Evolutionary conservation across 768 basidiomycete species (phyloP).

Genomic region (Tremella fuciformis): DNA sequence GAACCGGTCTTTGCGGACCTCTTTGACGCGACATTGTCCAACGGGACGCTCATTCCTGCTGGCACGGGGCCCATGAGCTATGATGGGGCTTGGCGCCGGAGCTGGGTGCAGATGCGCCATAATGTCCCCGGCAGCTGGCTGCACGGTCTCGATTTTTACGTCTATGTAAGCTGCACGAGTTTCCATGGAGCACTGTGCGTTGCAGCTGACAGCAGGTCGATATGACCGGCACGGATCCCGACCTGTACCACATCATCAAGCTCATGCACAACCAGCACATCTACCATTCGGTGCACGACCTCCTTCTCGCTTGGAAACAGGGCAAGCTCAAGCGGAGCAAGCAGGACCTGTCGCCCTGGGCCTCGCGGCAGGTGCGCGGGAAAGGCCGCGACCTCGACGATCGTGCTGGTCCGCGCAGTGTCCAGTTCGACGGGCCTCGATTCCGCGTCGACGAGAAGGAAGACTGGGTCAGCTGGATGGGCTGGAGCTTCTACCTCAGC

Average conservation of each 20-base stretch:
- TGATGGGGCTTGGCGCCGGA: constrained; percentile 61
- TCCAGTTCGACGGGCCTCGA: constrained; percentile 61
- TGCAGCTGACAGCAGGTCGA: constrained; percentile 55
- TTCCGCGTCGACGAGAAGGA: constrained; percentile 59
- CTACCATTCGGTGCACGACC: constrained; percentile 57
- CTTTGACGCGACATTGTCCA: constrained; percentile 53
- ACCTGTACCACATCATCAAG: constrained; percentile 60
- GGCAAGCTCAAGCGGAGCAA: constrained; percentile 58
- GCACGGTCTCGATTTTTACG: constrained; percentile 17
- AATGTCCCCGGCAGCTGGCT: constrained; percentile 10
- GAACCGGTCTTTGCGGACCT: constrained; percentile 54
- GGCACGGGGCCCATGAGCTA: constrained; percentile 63
- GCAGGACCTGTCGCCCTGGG: constrained; percentile 49
- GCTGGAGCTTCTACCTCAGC: constrained; percentile 52
- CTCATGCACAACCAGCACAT: constrained; percentile 64
- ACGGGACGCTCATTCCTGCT: constrained; percentile 58
- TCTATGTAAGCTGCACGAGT: constrained; percentile 52
- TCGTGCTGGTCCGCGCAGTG: constrained; percentile 64
- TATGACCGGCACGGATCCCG: constrained; percentile 58
- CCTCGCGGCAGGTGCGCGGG: constrained; percentile 55
- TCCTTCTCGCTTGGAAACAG: constrained; percentile 59
- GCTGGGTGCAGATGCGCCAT: constrained; percentile 18
- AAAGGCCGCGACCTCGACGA: constrained; percentile 61
- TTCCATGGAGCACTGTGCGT: constrained; percentile 50
- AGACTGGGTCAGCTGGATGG: constrained; percentile 63